phyloP scores from a whole-genome alignment of 441 rosid genomes.

The Arabidopsis lyrata region DNA sequence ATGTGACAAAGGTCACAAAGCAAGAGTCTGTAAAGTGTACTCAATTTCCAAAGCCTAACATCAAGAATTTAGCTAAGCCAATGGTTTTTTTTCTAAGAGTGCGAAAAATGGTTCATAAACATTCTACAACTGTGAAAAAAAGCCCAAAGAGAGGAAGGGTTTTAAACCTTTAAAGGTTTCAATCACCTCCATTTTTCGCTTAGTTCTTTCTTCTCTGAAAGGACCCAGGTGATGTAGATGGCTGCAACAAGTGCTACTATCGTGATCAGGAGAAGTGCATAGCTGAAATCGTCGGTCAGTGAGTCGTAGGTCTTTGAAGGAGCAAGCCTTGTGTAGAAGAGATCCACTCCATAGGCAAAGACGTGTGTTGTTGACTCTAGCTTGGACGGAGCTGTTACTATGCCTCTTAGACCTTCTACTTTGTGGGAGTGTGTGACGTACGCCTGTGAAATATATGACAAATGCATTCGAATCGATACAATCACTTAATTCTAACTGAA shows the following conservation, averaged over 20 bases:
- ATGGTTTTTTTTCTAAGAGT: slow-evolving; percentile 27
- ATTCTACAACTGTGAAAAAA: slow-evolving; percentile 36
- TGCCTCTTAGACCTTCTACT: slow-evolving; percentile 91
- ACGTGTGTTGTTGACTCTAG: slow-evolving; percentile 95
- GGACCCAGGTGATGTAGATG: slow-evolving; percentile 85
- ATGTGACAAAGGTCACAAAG: slow-evolving; percentile 23
- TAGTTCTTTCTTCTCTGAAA: slow-evolving; percentile 94
- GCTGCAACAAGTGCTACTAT: slow-evolving; percentile 87
- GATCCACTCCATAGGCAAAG: slow-evolving; percentile 92
- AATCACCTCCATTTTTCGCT: slow-evolving; percentile 91
- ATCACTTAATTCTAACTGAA: neutral
- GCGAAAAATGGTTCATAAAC: slow-evolving; percentile 28
- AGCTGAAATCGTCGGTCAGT: slow-evolving; percentile 95
- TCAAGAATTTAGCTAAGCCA: slow-evolving; percentile 27
- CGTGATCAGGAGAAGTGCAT: slow-evolving; percentile 91
- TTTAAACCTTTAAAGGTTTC: neutral
- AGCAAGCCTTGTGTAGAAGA: slow-evolving; percentile 91
- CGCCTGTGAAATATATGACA: slow-evolving; percentile 61
- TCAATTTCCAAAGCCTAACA: slow-evolving; percentile 41
- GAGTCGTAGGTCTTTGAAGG: slow-evolving; percentile 99
- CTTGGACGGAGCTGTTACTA: slow-evolving; percentile 86
- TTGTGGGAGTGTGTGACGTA: slow-evolving; percentile 78
- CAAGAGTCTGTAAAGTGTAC: slow-evolving; percentile 28
- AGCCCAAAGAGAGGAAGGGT: neutral
- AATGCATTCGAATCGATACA: slow-evolving; percentile 7